Evolutionary conservation across 1,284 basidiomycete species (phyloP), one percentile per base, ranked within the genome.

Genomic region (Ustilago nuda): DNA sequence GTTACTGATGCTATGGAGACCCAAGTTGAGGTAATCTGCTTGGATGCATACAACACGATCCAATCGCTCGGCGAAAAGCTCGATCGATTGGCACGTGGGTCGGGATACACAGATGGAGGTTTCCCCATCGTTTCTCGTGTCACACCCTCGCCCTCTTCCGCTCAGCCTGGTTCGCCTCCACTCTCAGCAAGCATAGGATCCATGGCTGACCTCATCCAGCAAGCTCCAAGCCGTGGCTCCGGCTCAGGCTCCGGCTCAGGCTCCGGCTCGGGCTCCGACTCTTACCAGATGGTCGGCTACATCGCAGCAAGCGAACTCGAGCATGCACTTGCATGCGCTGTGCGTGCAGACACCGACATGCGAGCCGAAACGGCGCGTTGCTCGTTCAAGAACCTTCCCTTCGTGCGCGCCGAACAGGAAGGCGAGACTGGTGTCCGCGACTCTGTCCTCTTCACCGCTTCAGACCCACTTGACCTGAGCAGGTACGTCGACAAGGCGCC

Each of bases 241-340:
- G n/a, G n/a, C n/a, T n/a, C n/a, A n/a, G 23, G 43, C 12, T 8
- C 52, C 12, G 27, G 39, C 76, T 19, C 33, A 4, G 32, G 36
- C 12, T 8, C 56, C 8, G 27, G 39, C 76, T 19, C 39, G 4
- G 32, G 36, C 13, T 8, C 56, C 12, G 27, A 39, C 76, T 39
- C 62, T 8, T 65, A 89, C 76, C 89, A 92, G 46, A 89, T 97
- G 88, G 89, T 94, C n/a, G 96, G 95, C 3, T 96, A 95, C 86
- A 92, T 98, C 71, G 94, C 94, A 0, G 90, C 92, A 37, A 94
- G 92, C 83, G 96, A 98, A 86, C 89, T 99, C 33, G 94, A 97
- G 82, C 94, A 98, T 86, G 94, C 94, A 4, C 62, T 82, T 0
- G 56, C 63, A 2, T 46, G 61, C 2, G 61, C 69, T 2, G 43